Base-by-base conservation (phyloP, 768 basidiomycete species). In the Leucocoprinus leucothites region DNA sequence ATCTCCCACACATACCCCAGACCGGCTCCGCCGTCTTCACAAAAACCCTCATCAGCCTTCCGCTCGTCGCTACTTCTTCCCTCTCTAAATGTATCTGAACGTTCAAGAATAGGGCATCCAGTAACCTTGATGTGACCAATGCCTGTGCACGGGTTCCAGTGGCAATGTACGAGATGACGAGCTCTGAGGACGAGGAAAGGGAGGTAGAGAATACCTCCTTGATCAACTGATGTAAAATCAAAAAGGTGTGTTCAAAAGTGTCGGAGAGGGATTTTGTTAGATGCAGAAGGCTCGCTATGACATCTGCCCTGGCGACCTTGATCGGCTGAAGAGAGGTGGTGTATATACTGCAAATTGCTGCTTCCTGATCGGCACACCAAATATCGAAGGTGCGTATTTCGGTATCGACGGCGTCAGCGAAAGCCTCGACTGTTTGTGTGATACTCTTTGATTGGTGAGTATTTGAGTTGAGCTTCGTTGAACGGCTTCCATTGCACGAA, bases 351-450 rank as follows among this genome's bases (percentile, higher is more conserved):
- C 81, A 84, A 47, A 93, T 86, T 0, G 74, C 72, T 61, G 86
- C 83, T 67, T 94, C 91, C 53, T 73, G 75, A 13, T 64, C 65
- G 1, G 90, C 82, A 64, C 89, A 91, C 88, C 89, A 93, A 5
- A 61, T 65, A 53, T 89, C 79, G 57, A 93, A 82, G 3, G 58
- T 58, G 19, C 74, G 77, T 3, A 91, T 69, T 53, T 88, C 82
- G 19, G 71, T 60, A 57, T 84, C 82, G 44, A 92, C 70, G 0
- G 89, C 89, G 53, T 91, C 89, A 1, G 87, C 82, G 64, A 91
- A 91, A 0, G 91, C 91, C 65, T 93, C 89, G n/a, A 89, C 69
- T 0, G 88, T 91, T 28, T 78, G 79, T 9, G 84, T 82, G 9
- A 70, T 60, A 25, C 62, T 56, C 64, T 24, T 56, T 51, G 48